Evolutionary conservation across 2,329 filamentous ascomycete species (phyloP).

Genomic region (Colletotrichum gloeosporioides): DNA sequence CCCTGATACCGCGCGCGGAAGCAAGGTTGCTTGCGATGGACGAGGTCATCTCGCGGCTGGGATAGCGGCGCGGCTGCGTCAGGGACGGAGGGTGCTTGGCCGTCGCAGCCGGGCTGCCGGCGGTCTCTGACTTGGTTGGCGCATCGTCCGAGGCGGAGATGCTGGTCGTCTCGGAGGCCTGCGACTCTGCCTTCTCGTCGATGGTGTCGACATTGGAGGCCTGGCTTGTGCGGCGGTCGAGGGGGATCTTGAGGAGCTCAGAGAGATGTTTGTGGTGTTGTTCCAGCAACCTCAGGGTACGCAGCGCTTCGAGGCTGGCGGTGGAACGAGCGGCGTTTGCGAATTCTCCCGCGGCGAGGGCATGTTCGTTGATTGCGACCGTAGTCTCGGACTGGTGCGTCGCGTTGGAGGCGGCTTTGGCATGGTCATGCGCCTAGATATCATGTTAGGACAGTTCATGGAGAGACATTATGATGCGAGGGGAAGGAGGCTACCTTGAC

Average conservation of each 20-base stretch:
- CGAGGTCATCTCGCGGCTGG: conserved; percentile 74
- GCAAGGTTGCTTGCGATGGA: conserved; percentile 91
- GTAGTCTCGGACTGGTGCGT: conserved; percentile 77
- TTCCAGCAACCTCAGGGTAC: conserved; percentile 85
- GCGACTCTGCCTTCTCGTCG: conserved; percentile 40
- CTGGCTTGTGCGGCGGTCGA: conserved; percentile 52
- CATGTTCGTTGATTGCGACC: conserved; percentile 86
- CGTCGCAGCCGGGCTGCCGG: conserved; percentile 25
- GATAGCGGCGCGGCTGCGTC: conserved; percentile 52
- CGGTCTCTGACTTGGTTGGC: conserved; percentile 26
- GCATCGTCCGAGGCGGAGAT: not conserved
- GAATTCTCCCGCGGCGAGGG: conserved; percentile 87
- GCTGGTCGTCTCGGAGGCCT: conserved; percentile 1
- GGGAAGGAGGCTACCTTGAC: conserved; percentile 57
- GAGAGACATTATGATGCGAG: conserved; percentile 26
- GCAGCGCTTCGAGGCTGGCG: conserved; percentile 72
- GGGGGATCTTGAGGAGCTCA: conserved; percentile 76
- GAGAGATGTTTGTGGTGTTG: conserved; percentile 86
- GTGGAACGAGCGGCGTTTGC: conserved; percentile 80
- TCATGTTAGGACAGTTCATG: not conserved
- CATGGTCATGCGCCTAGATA: conserved; percentile 82
- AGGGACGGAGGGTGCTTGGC: conserved; percentile 32
- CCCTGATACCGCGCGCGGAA: conserved; percentile 80
- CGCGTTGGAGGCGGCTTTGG: conserved; percentile 80
- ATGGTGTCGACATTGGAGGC: conserved; percentile 33